phyloP scores from a whole-genome alignment of 345 rosid genomes.

The Bruguiera parviflora region DNA sequence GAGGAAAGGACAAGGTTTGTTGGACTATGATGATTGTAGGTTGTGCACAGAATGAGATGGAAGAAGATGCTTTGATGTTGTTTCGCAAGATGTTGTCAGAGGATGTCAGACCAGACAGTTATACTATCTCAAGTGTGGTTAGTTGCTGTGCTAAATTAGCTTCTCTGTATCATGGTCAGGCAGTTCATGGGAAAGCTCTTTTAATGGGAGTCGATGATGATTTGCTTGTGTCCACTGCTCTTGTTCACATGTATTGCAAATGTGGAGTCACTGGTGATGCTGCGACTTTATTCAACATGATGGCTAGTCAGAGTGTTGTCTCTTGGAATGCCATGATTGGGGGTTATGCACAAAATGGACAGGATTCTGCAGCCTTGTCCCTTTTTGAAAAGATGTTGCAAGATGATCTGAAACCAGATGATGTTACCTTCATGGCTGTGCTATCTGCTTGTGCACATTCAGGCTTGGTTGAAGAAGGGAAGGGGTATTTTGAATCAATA shows the following conservation, averaged over 20 bases:
- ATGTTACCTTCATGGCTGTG: slow-evolving; percentile 46
- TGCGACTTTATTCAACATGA: slow-evolving; percentile 32
- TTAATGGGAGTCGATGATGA: slow-evolving; percentile 37
- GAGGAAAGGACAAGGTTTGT: slow-evolving; percentile 49
- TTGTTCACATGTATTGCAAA: slow-evolving; percentile 54
- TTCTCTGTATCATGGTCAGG: slow-evolving; percentile 46
- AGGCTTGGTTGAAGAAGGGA: slow-evolving; percentile 47
- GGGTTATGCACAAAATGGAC: slow-evolving; percentile 57
- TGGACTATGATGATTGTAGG: slow-evolving; percentile 65
- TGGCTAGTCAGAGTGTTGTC: slow-evolving; percentile 41
- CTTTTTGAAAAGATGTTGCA: slow-evolving; percentile 45
- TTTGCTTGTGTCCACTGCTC: slow-evolving; percentile 55
- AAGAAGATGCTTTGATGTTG: slow-evolving; percentile 48
- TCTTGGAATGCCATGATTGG: slow-evolving; percentile 61
- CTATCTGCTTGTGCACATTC: slow-evolving; percentile 58
- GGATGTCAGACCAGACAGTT: slow-evolving; percentile 39
- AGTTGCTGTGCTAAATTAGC: slow-evolving; percentile 61
- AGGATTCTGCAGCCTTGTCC: slow-evolving; percentile 44
- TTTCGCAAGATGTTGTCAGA: slow-evolving; percentile 42
- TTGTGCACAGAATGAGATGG: slow-evolving; percentile 47
- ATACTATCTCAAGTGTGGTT: slow-evolving; percentile 45
- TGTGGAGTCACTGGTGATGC: slow-evolving; percentile 51
- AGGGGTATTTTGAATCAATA: slow-evolving; percentile 47
- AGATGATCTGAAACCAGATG: slow-evolving; percentile 47
- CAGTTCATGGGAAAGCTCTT: slow-evolving; percentile 46